phyloP scores from a whole-genome alignment of 2,329 filamentous ascomycete genomes.

The Ophiostoma angusticollis region DNA sequence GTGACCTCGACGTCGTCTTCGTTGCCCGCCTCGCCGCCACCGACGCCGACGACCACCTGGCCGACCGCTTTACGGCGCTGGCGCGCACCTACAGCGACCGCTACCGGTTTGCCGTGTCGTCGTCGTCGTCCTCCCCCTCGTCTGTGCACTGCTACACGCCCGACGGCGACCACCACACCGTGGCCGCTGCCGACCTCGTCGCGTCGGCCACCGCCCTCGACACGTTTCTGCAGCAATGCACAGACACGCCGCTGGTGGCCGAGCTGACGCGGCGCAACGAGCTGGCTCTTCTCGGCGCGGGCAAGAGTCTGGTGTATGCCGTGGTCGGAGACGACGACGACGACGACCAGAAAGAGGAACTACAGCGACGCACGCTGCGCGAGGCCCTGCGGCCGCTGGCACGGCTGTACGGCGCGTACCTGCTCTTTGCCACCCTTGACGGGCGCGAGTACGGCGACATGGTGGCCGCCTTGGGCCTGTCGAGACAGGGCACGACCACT shows the following conservation, averaged over 20 bases:
- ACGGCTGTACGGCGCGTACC: slow-evolving; percentile 32
- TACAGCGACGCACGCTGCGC: slow-evolving; percentile 25
- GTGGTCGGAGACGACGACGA: slow-evolving; percentile 20
- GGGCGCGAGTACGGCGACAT: slow-evolving; percentile 32
- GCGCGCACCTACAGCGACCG: slow-evolving; percentile 27
- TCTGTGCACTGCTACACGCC: slow-evolving; percentile 26
- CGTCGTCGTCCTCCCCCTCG: slow-evolving; percentile 4
- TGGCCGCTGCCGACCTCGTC: slow-evolving; percentile 22
- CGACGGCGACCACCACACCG: slow-evolving; percentile 23
- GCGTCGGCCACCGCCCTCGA: slow-evolving; percentile 21
- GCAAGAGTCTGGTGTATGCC: slow-evolving; percentile 22
- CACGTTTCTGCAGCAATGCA: slow-evolving; percentile 26
- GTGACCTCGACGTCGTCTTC: slow-evolving; percentile 30
- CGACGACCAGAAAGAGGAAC: no score
- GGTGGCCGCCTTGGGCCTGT: slow-evolving; percentile 26
- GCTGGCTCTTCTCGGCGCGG: slow-evolving; percentile 18
- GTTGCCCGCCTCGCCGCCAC: slow-evolving; percentile 24
- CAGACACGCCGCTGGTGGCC: slow-evolving; percentile 27
- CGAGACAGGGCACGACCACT: slow-evolving; percentile 12
- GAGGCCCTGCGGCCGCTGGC: slow-evolving; percentile 27
- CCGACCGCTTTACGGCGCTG: slow-evolving; percentile 20
- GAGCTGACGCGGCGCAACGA: slow-evolving; percentile 34
- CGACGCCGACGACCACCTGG: slow-evolving; percentile 18
- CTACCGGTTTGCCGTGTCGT: slow-evolving; percentile 27
- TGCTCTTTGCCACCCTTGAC: slow-evolving; percentile 36